Evolutionary conservation across 2,329 filamentous ascomycete genomes (phyloP).

Genomic region (Trichoderma citrinoviride): DNA sequence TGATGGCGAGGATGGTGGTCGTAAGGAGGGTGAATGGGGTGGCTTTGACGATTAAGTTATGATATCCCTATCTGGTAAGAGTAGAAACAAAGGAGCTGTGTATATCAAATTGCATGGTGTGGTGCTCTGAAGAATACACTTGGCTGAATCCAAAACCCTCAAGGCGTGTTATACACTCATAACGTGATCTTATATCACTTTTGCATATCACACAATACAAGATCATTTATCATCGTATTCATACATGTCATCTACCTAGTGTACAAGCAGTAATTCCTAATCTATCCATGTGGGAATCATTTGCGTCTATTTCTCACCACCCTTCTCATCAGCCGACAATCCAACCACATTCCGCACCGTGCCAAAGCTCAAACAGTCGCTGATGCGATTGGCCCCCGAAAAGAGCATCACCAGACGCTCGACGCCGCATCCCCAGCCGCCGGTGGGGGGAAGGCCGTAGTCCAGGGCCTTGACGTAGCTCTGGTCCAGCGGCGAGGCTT

Average conservation of each 20-base stretch:
- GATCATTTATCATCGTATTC: neutral
- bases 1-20: constrained; percentile 25
- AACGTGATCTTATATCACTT: neutral
- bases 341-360: constrained; percentile 69
- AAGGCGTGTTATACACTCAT: too few species aligned
- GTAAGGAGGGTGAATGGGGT: constrained; percentile 43
- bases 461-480: constrained; percentile 82
- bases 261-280: neutral
- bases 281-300: neutral
- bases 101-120: too few species aligned
- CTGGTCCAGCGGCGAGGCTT: constrained; percentile 61
- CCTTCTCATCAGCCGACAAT: constrained; percentile 41
- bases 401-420: constrained; percentile 93
- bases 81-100: neutral
- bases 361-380: constrained; percentile 85
- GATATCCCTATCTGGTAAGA: neutral
- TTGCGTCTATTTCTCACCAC: constrained; percentile 24
- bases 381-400: constrained; percentile 72
- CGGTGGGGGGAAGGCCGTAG: constrained; percentile 89
- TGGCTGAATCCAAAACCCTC: too few species aligned
- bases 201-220: neutral
- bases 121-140: too few species aligned
- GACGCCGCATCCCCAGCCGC: constrained; percentile 92
- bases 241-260: neutral
- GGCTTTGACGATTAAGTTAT: constrained; percentile 46